phyloP scores from a whole-genome alignment of 1,284 basidiomycete genomes.

The Ustilago bromivora region DNA sequence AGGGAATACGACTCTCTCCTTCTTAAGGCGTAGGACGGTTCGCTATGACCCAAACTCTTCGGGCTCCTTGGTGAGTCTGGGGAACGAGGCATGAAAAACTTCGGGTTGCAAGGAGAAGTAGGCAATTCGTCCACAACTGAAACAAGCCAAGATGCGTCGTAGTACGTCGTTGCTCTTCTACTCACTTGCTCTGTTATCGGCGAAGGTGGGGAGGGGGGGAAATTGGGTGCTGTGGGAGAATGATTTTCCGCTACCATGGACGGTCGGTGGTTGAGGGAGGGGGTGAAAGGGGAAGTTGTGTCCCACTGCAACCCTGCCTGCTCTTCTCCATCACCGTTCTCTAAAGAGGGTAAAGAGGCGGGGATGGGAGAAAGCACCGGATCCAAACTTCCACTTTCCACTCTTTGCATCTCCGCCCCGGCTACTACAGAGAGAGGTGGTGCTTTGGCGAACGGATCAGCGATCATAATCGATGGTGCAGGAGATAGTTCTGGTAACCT shows the following conservation, averaged over 20 bases:
- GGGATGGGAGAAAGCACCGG: constrained; percentile 15
- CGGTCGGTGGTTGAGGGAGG: neutral
- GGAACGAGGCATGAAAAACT: neutral
- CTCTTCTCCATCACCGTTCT: neutral
- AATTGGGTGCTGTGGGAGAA: constrained; percentile 23
- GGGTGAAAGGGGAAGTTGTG: constrained; percentile 24
- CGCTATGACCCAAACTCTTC: constrained; percentile 19
- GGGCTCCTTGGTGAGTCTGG: constrained; percentile 11
- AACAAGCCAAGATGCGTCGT: constrained; percentile 16
- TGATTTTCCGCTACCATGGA: constrained; percentile 14
- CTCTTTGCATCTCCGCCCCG: constrained; percentile 22
- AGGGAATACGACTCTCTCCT: constrained; percentile 20
- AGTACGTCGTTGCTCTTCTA: constrained; percentile 26
- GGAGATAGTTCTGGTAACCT: constrained; percentile 20
- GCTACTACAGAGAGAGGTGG: neutral
- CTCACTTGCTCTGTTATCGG: neutral
- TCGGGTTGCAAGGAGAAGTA: neutral
- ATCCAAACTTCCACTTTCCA: constrained; percentile 31
- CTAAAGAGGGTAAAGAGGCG: neutral
- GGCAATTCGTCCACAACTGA: constrained; percentile 18
- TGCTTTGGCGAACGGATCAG: constrained; percentile 18
- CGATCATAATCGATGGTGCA: constrained; percentile 31
- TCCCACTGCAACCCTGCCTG: constrained; percentile 25
- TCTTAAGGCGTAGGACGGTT: constrained; percentile 16
- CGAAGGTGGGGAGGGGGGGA: constrained; percentile 5